These are phyloP conservation scores for Calycina marina DNA, from an alignment of 2,329 filamentous ascomycete genomes.

Conservation along the genomic window DNA sequence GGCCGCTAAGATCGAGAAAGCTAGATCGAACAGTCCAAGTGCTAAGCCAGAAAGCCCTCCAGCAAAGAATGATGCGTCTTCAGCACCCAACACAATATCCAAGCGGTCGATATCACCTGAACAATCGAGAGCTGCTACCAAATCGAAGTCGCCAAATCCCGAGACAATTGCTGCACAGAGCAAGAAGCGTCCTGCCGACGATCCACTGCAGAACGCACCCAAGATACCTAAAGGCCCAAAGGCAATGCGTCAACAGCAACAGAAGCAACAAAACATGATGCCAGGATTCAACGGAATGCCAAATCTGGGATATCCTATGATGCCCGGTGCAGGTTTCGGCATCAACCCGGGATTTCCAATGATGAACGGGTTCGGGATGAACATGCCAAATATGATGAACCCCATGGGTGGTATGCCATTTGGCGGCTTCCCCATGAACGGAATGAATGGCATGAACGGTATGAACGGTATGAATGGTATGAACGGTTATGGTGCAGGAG, in stretches of 20 bases:
- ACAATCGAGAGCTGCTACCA: constrained; percentile 6
- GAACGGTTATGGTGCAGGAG: constrained; percentile 19
- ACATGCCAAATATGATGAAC: too few species aligned
- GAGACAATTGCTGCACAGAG: constrained; percentile 28
- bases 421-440: constrained; percentile 26
- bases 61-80: constrained; percentile 8
- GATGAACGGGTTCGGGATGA: too few species aligned
- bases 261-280: constrained; percentile 25
- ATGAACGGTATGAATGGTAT: constrained; percentile 22
- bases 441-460: constrained; percentile 23
- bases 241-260: constrained; percentile 41
- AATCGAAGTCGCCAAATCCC: constrained; percentile 13
- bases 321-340: too few species aligned
- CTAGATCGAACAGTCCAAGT: constrained; percentile 33
- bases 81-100: constrained; percentile 10
- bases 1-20: constrained; percentile 27
- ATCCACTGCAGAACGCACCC: constrained; percentile 45
- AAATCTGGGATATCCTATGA: constrained; percentile 6
- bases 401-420: constrained; percentile 16
- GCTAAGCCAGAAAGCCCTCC: constrained; percentile 21
- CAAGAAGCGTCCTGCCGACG: constrained; percentile 76
- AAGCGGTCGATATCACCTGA: constrained; percentile 22
- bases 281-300: constrained; percentile 31
- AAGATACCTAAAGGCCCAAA: constrained; percentile 51
- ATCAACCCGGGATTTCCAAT: too few species aligned